Percentiles rank a stretch among this genome's conserved stretches.
Conservation (phyloP, 78 protist genomes). For the Tieghemostelium lacteum region DNA sequence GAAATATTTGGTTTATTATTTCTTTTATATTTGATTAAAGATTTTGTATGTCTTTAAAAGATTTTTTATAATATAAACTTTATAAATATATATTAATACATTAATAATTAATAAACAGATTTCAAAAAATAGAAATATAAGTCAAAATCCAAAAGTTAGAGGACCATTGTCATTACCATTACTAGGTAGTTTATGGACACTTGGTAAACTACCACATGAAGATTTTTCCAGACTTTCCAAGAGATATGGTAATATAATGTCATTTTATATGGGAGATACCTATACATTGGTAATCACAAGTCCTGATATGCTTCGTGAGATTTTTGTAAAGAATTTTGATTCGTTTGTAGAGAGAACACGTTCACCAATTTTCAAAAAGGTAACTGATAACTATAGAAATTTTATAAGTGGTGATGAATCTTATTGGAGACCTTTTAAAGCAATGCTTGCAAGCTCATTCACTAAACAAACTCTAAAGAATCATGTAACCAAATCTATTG, state of each 20-base stretch:
- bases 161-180: constrained; percentile 38
- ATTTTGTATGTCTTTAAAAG: too few relatives aligned
- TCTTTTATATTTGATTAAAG: too few relatives aligned
- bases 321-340: constrained; percentile 29
- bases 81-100: too few relatives aligned
- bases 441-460: neutral
- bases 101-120: too few relatives aligned
- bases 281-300: constrained; percentile 12
- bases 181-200: neutral
- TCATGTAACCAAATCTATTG: neutral
- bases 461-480: constrained; percentile 5
- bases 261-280: constrained; percentile 31
- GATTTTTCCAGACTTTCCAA: neutral
- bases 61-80: too few relatives aligned
- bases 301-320: neutral
- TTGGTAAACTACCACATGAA: constrained; percentile 5
- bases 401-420: neutral
- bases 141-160: too few relatives aligned
- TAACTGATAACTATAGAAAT: neutral
- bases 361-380: neutral
- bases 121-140: too few relatives aligned
- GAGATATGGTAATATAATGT: constrained; percentile 19
- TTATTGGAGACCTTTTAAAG: constrained; percentile 12
- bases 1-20: too few relatives aligned
- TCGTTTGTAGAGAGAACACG: constrained; percentile 6